A percentile compares a stretch with the other conserved stretches of the same genome.
Evolutionary conservation across 176 grass and related monocot genomes (phyloP).

Genomic region (Saccharum spontaneum): DNA sequence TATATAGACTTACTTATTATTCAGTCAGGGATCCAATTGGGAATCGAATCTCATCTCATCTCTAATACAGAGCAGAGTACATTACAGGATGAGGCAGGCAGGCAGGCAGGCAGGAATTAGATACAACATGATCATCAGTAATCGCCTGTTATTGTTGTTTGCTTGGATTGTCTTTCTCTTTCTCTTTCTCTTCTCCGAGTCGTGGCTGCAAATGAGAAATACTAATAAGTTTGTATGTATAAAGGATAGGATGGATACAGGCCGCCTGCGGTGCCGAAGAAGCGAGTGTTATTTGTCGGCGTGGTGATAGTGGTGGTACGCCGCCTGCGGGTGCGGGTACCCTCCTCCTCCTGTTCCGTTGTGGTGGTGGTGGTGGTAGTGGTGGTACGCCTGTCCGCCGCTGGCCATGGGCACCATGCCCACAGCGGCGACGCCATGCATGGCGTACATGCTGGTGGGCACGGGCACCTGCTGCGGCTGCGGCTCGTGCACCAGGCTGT

Average conservation of each 20-base stretch:
- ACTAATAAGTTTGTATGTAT: no score
- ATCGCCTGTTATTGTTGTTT: neutral
- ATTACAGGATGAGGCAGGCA: neutral
- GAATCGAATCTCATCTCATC: neutral
- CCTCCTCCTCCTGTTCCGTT: neutral
- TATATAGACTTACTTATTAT: neutral
- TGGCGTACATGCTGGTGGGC: neutral
- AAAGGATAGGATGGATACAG: no score
- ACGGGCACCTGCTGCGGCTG: neutral
- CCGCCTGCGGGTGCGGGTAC: neutral
- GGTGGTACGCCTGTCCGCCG: neutral
- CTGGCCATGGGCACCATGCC: neutral
- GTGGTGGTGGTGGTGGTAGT: neutral
- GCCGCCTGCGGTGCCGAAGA: no score
- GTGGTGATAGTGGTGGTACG: neutral
- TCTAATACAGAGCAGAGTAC: neutral
- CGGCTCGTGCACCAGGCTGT: slow-evolving; percentile 15
- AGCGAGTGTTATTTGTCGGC: neutral
- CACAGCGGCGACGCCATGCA: no score
- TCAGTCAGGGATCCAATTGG: neutral
- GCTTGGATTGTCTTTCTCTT: no score
- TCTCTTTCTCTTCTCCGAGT: no score
- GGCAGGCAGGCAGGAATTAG: neutral
- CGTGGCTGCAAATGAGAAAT: no score
- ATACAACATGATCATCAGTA: neutral